These are phyloP conservation scores for Phytophthora idaei DNA, from an alignment of 352 stramenopile species.

Conservation along the genomic window DNA sequence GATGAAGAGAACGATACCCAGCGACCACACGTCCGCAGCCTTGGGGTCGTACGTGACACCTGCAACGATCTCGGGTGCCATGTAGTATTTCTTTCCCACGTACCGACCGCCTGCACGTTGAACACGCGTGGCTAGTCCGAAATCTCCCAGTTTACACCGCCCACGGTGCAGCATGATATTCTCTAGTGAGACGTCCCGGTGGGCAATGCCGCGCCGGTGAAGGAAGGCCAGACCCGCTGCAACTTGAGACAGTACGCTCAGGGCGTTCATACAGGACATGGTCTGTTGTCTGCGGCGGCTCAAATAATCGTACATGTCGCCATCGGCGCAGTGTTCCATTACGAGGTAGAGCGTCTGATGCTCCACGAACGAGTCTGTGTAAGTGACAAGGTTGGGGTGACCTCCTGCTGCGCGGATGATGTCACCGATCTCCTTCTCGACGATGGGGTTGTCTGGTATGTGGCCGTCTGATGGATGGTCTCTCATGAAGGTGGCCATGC, in stretches of 20 bases:
- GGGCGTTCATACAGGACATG: slow-evolving; percentile 21
- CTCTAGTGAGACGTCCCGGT: slow-evolving; percentile 59
- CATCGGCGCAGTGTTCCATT: slow-evolving; percentile 37
- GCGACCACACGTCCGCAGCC: slow-evolving; percentile 46
- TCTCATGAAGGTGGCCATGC: slow-evolving; percentile 28
- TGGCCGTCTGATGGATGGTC: slow-evolving; percentile 6
- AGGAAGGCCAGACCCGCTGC: slow-evolving; percentile 28
- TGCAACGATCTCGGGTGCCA: slow-evolving; percentile 6
- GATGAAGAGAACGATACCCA: slow-evolving; percentile 59
- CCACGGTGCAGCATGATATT: slow-evolving; percentile 48
- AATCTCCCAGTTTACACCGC: slow-evolving; percentile 54
- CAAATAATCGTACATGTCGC: slow-evolving; percentile 38
- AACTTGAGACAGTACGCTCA: slow-evolving; percentile 36
- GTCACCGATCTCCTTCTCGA: slow-evolving; percentile 42
- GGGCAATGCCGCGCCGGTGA: slow-evolving; percentile 35
- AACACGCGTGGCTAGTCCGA: slow-evolving; percentile 41
- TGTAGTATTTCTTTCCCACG: slow-evolving; percentile 43
- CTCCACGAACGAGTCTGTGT: slow-evolving; percentile 47
- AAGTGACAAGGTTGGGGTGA: slow-evolving; percentile 49
- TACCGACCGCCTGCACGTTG: not conserved
- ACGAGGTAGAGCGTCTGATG: slow-evolving; percentile 49
- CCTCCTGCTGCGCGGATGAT: slow-evolving; percentile 27
- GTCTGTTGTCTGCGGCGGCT: slow-evolving; percentile 7
- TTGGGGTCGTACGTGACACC: slow-evolving; percentile 33
- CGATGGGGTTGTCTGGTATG: slow-evolving; percentile 41